Evolutionary conservation across 1,284 basidiomycete species (phyloP).

Genomic region (Pseudozyma pruni): DNA sequence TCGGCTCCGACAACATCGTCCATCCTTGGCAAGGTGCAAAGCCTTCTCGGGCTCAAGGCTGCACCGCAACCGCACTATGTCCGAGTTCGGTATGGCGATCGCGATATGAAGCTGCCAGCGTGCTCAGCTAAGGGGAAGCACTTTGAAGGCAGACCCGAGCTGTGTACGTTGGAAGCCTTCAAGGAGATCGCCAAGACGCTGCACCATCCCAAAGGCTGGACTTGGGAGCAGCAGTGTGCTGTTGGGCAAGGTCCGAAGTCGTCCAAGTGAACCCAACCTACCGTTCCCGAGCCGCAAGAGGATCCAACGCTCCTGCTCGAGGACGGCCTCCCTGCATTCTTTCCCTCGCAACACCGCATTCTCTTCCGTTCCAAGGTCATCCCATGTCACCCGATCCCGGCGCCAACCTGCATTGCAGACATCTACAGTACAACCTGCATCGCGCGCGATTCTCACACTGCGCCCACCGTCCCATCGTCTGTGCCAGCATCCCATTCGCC

Average conservation of each 20-base stretch:
- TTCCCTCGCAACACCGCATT: slow-evolving; percentile 9
- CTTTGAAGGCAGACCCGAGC: slow-evolving; percentile 77
- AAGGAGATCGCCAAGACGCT: slow-evolving; percentile 64
- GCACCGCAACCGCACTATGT: slow-evolving; percentile 69
- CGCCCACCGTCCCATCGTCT: not conserved
- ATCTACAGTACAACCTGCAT: not conserved
- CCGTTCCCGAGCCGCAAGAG: slow-evolving; percentile 3
- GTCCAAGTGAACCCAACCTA: slow-evolving; percentile 32
- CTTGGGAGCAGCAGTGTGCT: slow-evolving; percentile 59
- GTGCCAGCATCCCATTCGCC: not conserved
- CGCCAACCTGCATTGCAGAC: not conserved
- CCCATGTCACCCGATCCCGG: slow-evolving; percentile 2
- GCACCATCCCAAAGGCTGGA: slow-evolving; percentile 52
- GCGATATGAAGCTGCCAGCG: slow-evolving; percentile 75
- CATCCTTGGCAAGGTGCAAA: slow-evolving; percentile 16
- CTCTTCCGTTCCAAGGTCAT: slow-evolving; percentile 8
- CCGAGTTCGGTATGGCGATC: slow-evolving; percentile 81
- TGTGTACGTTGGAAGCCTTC: slow-evolving; percentile 80
- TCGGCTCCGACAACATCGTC: slow-evolving; percentile 17
- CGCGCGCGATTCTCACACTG: not conserved
- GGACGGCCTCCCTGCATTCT: not conserved
- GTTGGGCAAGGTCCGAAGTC: slow-evolving; percentile 44
- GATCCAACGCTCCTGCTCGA: slow-evolving; percentile 1
- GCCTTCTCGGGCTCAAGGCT: slow-evolving; percentile 11
- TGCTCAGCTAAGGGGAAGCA: slow-evolving; percentile 79